Conservation (phyloP, 2,329 filamentous ascomycete species). For the Calonectria henricotiae region DNA sequence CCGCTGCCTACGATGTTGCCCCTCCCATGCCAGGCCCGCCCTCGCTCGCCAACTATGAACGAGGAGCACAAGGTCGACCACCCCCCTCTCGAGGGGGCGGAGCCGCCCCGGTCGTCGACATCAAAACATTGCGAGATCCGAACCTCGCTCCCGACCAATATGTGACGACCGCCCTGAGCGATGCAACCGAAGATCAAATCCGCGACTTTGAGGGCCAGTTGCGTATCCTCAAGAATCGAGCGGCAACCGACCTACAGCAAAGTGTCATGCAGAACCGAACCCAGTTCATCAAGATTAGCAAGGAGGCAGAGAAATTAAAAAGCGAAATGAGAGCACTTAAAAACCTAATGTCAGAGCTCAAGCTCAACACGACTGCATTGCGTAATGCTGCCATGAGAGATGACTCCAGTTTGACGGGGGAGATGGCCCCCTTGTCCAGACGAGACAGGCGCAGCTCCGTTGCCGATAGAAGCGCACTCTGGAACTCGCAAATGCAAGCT, state of each 20-base stretch:
- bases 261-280: conserved; percentile 98
- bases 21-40: conserved; percentile 82
- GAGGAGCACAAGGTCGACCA: conserved; percentile 61
- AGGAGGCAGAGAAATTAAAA: conserved; percentile 98
- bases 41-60: conserved; percentile 73
- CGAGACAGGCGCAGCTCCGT: conserved; percentile 93
- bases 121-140: conserved; percentile 85
- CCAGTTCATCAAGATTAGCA: conserved; percentile 99
- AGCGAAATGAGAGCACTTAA: conserved; percentile 93
- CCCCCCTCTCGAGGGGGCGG: conserved; percentile 69
- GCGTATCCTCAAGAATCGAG: conserved; percentile 83
- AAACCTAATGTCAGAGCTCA: conserved; percentile 94
- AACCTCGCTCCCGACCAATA: conserved; percentile 86
- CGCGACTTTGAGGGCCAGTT: conserved; percentile 84
- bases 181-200: conserved; percentile 91
- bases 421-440: conserved; percentile 71
- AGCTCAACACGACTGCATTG: conserved; percentile 80
- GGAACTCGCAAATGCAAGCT: conserved; percentile 80
- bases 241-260: conserved; percentile 89
- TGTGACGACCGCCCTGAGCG: conserved; percentile 81
- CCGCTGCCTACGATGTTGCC: conserved; percentile 79
- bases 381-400: conserved; percentile 72
- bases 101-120: conserved; percentile 79
- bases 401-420: conserved; percentile 66
- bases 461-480: conserved; percentile 76